Percentiles rank a stretch among this genome's conserved stretches.
phyloP scores from a whole-genome alignment of 805 yeast genomes.

The Candida germanica region DNA sequence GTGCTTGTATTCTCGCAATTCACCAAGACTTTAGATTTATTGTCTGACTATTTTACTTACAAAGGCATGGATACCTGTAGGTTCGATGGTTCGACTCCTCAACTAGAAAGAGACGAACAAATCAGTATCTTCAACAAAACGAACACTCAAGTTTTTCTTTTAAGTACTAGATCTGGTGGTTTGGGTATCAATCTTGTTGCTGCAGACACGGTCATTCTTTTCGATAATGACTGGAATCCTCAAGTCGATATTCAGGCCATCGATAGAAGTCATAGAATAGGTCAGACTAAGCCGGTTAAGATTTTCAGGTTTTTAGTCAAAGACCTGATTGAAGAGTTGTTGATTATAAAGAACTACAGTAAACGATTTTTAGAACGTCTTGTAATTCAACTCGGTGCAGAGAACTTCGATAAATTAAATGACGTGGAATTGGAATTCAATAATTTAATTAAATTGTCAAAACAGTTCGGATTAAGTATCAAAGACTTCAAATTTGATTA shows the following conservation, averaged over 20 bases:
- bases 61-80: slow-evolving; percentile 49
- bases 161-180: slow-evolving; percentile 94
- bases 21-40: slow-evolving; percentile 72
- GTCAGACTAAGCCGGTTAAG: slow-evolving; percentile 81
- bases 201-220: slow-evolving; percentile 86
- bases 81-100: slow-evolving; percentile 74
- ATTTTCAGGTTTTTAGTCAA: slow-evolving; percentile 74
- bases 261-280: slow-evolving; percentile 92
- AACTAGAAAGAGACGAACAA: slow-evolving; percentile 60
- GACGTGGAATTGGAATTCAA: slow-evolving; percentile 18
- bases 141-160: slow-evolving; percentile 51
- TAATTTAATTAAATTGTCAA: slow-evolving; percentile 21
- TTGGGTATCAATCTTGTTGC: slow-evolving; percentile 81
- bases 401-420: slow-evolving; percentile 25
- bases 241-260: slow-evolving; percentile 96
- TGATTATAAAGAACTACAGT: slow-evolving; percentile 73
- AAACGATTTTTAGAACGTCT: slow-evolving; percentile 52
- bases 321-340: slow-evolving; percentile 79
- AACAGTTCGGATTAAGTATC: slow-evolving; percentile 14
- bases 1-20: slow-evolving; percentile 86
- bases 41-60: slow-evolving; percentile 68
- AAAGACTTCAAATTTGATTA: slow-evolving; percentile 13
- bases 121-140: slow-evolving; percentile 48
- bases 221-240: slow-evolving; percentile 97
- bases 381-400: slow-evolving; percentile 33